phyloP scores from a whole-genome alignment of 73 alveolate genomes.

The Breviolum minutum region DNA sequence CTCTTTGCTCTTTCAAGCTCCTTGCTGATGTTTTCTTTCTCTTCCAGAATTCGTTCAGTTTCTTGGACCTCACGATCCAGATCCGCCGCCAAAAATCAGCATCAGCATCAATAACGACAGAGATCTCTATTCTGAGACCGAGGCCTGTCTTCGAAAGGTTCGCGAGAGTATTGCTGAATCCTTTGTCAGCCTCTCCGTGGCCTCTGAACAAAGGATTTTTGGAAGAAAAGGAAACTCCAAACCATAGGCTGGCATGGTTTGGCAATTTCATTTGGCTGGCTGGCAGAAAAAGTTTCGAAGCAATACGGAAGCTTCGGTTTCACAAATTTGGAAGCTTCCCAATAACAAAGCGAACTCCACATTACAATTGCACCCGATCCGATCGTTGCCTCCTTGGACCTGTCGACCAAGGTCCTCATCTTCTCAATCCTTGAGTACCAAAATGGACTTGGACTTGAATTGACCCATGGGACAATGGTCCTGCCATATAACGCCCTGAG shows the following conservation, averaged over 20 bases:
- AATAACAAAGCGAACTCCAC: too few relatives aligned
- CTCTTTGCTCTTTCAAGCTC: slow-evolving; percentile 90
- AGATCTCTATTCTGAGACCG: background rate
- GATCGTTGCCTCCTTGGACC: slow-evolving; percentile 33
- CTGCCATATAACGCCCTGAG: background rate
- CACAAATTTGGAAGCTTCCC: too few relatives aligned
- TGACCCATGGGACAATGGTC: background rate
- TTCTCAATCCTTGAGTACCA: slow-evolving; percentile 14
- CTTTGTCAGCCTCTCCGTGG: slow-evolving; percentile 76
- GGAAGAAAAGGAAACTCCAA: background rate
- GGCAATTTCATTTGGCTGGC: too few relatives aligned
- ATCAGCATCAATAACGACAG: background rate
- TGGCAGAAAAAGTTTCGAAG: too few relatives aligned
- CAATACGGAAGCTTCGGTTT: too few relatives aligned
- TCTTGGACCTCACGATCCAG: slow-evolving; percentile 50
- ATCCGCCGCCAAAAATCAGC: background rate
- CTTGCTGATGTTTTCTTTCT: slow-evolving; percentile 71
- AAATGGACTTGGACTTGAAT: background rate
- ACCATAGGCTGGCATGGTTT: background rate
- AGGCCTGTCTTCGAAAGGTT: slow-evolving; percentile 44
- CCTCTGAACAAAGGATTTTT: background rate
- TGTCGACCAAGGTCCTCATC: slow-evolving; percentile 30
- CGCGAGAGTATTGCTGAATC: slow-evolving; percentile 39
- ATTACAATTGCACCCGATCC: too few relatives aligned
- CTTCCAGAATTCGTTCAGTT: slow-evolving; percentile 61